phyloP scores from a whole-genome alignment of 1,284 basidiomycete genomes.

The Meira miltonrushii region DNA sequence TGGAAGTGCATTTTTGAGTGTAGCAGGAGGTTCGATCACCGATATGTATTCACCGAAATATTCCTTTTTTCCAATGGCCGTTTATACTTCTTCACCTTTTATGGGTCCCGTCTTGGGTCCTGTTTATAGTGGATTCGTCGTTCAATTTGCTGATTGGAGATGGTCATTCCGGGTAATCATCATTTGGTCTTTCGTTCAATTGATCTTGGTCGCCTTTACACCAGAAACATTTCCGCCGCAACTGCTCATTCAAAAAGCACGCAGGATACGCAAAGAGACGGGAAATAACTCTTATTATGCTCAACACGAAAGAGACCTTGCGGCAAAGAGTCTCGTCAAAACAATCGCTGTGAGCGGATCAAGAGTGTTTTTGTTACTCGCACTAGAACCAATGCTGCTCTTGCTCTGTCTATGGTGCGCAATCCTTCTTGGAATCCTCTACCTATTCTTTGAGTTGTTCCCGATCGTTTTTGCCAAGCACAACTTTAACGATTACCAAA shows the following conservation, averaged over 20 bases:
- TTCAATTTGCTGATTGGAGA: conserved; percentile 61
- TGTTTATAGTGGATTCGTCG: conserved; percentile 55
- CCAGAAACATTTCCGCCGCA: conserved; percentile 70
- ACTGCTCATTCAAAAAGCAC: conserved; percentile 61
- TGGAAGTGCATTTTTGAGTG: conserved; percentile 69
- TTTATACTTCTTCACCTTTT: conserved; percentile 68
- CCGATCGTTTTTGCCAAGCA: conserved; percentile 42
- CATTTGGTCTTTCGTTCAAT: conserved; percentile 49
- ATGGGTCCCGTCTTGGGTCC: conserved; percentile 17
- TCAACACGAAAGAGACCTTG: conserved; percentile 53
- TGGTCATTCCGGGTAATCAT: conserved; percentile 70
- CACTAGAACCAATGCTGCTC: conserved; percentile 19
- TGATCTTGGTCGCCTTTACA: conserved; percentile 7
- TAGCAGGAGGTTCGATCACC: conserved; percentile 69
- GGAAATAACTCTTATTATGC: conserved; percentile 12
- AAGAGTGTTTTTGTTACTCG: conserved; percentile 13
- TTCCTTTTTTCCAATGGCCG: conserved; percentile 71
- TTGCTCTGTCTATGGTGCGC: conserved; percentile 53
- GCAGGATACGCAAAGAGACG: conserved; percentile 10
- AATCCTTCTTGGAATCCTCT: conserved; percentile 68
- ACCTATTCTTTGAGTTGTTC: conserved; percentile 68
- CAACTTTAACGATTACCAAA: conserved; percentile 56
- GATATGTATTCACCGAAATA: conserved; percentile 66
- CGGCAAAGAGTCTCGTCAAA: conserved; percentile 55
- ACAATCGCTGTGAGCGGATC: conserved; percentile 58